A percentile compares a stretch with the other conserved stretches of the same genome.
Conservation (phyloP, 2,329 filamentous ascomycete genomes). For the Plectosphaerella sp. region DNA sequence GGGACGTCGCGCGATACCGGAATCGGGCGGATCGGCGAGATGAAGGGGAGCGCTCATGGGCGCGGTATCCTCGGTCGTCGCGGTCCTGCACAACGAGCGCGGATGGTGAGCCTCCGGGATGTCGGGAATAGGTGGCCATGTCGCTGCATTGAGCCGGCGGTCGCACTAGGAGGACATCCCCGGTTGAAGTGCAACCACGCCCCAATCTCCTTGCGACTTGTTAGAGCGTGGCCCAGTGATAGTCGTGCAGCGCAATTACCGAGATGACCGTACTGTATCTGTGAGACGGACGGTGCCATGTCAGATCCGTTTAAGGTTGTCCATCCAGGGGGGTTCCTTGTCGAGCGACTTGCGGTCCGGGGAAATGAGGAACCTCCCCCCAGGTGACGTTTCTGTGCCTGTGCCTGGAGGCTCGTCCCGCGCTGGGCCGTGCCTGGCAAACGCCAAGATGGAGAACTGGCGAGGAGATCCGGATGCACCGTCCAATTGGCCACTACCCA, state of each 20-base stretch:
- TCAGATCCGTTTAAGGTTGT: background rate
- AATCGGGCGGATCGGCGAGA: background rate
- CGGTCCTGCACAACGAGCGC: background rate
- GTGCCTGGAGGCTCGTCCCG: background rate
- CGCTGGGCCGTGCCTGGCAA: background rate
- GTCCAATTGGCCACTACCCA: background rate
- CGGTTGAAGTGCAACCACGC: background rate
- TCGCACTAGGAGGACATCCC: background rate
- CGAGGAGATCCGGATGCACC: background rate
- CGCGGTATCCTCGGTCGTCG: background rate
- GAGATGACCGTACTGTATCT: background rate
- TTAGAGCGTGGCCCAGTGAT: background rate
- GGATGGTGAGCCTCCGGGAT: background rate
- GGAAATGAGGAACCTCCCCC: background rate
- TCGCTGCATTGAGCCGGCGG: background rate
- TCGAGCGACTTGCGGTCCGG: background rate
- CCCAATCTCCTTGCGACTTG: background rate
- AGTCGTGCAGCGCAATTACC: background rate
- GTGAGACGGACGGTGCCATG: background rate
- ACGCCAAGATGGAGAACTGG: background rate
- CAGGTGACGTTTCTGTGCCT: background rate
- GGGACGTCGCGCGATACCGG: slow-evolving; percentile 2
- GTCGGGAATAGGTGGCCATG: background rate
- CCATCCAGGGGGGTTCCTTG: background rate
- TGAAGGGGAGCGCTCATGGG: background rate